Evolutionary conservation across 106 monocot species (phyloP), one percentile per base, ranked within the genome.

Genomic region (Hemerocallis citrina): DNA sequence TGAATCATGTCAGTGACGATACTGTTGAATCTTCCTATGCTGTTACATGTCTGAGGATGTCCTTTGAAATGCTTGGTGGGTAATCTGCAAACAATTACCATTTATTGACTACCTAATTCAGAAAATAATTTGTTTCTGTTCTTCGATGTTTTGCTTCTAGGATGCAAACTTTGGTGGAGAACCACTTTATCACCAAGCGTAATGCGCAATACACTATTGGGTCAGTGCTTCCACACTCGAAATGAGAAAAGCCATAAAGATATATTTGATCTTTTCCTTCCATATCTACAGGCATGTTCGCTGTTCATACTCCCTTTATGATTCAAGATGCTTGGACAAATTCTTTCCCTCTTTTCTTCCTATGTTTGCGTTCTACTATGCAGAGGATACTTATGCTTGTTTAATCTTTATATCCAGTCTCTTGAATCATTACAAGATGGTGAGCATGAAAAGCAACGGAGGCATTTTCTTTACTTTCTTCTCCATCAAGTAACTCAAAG

Each of bases 171-270:
- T 62, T 98, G 91, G 91, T 71, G 88, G 77, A 88, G 82, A 69
- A 92, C 98, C 27, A 85, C 87, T 41, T 44, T 92, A 66, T 98
- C 98, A 68, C 88, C 92, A 52, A 88, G 84, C 57, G 73, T 98
- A 69, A 98, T 98, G 81, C 81, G 92, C 44, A 98, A 98, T 70
- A 98, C 98, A n/a, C 59, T 98, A 57, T 72, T 98, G 75, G 98
- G 98, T 48, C 98, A 98, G 74, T 98, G 92, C 54, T 98, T 98
- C 64, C 98, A 98, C 71, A 92, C 85, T 71, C 44, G 74, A 59
- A 76, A 84, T 38, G 98, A 98, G 77, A 98, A 92, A 78, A 92
- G 88, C 68, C 98, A 98, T 62, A 98, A 98, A 65, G 92, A 98
- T 58, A 98, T 98, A 52, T 98, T 98, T 70, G 98, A 92, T 59